A percentile compares a stretch with the other conserved stretches of the same genome.
phyloP scores from a whole-genome alignment of 2,329 filamentous ascomycete species.

The Reticulascus tulasneorum region DNA sequence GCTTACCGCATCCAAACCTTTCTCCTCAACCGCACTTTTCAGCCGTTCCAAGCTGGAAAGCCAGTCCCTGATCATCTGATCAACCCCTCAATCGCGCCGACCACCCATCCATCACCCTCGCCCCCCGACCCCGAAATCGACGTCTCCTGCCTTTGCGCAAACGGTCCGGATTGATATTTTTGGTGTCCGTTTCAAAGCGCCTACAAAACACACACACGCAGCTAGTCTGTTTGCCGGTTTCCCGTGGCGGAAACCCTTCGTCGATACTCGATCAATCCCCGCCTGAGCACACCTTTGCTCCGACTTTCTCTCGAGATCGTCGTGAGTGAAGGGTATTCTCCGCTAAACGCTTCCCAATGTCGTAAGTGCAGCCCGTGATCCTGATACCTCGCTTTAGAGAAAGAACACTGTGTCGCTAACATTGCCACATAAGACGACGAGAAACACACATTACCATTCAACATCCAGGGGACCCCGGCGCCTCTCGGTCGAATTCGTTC shows the following conservation, averaged over 20 bases:
- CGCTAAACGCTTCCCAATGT: slow-evolving; percentile 29
- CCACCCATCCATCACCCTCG: neutral
- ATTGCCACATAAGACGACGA: too few relatives aligned
- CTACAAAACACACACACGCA: too few relatives aligned
- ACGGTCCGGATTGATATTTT: too few relatives aligned
- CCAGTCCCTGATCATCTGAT: too few relatives aligned
- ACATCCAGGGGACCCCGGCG: slow-evolving; percentile 18
- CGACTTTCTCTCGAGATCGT: slow-evolving; percentile 42
- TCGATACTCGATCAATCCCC: slow-evolving; percentile 10
- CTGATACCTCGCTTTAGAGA: too few relatives aligned
- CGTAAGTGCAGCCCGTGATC: too few relatives aligned
- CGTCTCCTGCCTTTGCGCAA: too few relatives aligned
- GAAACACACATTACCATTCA: slow-evolving; percentile 15
- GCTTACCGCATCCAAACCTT: too few relatives aligned
- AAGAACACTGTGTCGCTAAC: too few relatives aligned
- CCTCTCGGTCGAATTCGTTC: slow-evolving; percentile 28
- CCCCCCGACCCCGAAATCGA: slow-evolving; percentile 1
- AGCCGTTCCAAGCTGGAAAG: slow-evolving; percentile 6
- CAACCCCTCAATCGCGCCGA: slow-evolving; percentile 4
- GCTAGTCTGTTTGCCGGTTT: too few relatives aligned
- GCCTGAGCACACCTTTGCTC: slow-evolving; percentile 34
- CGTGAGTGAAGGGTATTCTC: slow-evolving; percentile 40
- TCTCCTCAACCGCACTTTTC: slow-evolving; percentile 3
- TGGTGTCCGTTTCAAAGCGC: too few relatives aligned
- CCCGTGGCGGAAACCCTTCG: slow-evolving; percentile 5